Conservation (phyloP, 2,329 filamentous ascomycete genomes). For the Cadophora sp. region DNA sequence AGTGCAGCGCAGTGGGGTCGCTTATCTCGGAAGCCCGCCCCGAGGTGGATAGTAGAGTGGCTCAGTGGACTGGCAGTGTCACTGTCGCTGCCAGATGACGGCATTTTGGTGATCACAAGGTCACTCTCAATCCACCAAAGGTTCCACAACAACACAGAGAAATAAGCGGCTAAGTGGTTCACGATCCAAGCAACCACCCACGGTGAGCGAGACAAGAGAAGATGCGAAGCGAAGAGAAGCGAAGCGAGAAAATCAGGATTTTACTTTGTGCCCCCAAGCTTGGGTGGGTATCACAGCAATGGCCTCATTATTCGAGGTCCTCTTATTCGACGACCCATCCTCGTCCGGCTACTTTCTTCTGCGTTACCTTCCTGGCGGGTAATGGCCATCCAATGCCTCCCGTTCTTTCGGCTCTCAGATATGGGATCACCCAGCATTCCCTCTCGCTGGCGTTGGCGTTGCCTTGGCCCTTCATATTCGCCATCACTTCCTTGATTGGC, state of each 20-base stretch:
- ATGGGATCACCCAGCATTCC: slow-evolving; percentile 85
- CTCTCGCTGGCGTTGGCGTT: slow-evolving; percentile 53
- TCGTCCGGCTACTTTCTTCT: slow-evolving; percentile 73
- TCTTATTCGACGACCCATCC: slow-evolving; percentile 67
- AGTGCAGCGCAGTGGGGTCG: slow-evolving; percentile 2
- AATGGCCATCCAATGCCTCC: slow-evolving; percentile 82
- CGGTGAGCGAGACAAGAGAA: background rate
- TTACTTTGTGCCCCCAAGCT: background rate
- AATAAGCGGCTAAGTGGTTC: background rate
- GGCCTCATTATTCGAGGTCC: background rate
- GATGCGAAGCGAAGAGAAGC: background rate
- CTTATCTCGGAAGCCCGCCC: slow-evolving; percentile 1
- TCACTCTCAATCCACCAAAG: background rate
- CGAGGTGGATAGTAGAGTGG: background rate
- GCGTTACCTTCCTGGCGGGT: slow-evolving; percentile 82
- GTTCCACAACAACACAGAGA: slow-evolving; percentile 3
- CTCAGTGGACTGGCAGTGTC: background rate
- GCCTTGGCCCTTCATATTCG: slow-evolving; percentile 54
- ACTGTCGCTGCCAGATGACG: background rate
- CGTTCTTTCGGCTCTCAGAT: slow-evolving; percentile 71
- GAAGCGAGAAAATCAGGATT: background rate
- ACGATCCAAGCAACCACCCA: background rate
- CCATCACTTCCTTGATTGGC: slow-evolving; percentile 81
- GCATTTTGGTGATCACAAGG: slow-evolving; percentile 6
- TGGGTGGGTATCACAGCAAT: background rate